These are phyloP conservation scores for Eucalyptus curtisii DNA, from an alignment of 345 rosid species.

Conservation along the genomic window DNA sequence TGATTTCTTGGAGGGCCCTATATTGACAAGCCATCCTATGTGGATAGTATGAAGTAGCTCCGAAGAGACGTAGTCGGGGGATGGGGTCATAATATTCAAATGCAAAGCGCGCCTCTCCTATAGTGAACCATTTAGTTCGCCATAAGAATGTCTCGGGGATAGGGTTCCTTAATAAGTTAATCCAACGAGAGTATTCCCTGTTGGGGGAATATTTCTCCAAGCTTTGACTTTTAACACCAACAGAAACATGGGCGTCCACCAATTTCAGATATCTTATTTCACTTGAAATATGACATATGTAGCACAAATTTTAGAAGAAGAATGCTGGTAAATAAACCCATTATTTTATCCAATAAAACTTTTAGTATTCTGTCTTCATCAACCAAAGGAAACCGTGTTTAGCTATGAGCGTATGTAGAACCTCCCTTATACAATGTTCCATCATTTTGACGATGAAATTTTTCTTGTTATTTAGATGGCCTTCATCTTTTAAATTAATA, in stretches of 20 bases:
- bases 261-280: conserved; percentile 66
- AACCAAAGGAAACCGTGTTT: not conserved
- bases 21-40: no score
- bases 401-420: not conserved
- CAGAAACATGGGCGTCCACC: conserved; percentile 98
- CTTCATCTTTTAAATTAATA: not conserved
- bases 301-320: not conserved
- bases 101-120: no score
- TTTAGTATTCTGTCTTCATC: not conserved
- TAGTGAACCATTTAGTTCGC: no score
- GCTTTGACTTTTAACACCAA: conserved; percentile 58
- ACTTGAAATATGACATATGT: conserved; percentile 15
- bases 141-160: no score
- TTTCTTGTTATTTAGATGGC: not conserved
- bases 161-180: no score
- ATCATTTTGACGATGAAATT: not conserved
- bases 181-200: no score
- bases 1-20: no score
- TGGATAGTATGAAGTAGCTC: no score
- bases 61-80: no score
- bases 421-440: not conserved
- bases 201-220: no score
- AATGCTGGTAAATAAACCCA: not conserved
- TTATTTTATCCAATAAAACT: not conserved
- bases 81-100: no score